Percentiles rank a stretch among this genome's conserved stretches.
These are phyloP conservation scores for Piloderma croceum DNA, from an alignment of 768 basidiomycete species.

Conservation along the genomic window DNA sequence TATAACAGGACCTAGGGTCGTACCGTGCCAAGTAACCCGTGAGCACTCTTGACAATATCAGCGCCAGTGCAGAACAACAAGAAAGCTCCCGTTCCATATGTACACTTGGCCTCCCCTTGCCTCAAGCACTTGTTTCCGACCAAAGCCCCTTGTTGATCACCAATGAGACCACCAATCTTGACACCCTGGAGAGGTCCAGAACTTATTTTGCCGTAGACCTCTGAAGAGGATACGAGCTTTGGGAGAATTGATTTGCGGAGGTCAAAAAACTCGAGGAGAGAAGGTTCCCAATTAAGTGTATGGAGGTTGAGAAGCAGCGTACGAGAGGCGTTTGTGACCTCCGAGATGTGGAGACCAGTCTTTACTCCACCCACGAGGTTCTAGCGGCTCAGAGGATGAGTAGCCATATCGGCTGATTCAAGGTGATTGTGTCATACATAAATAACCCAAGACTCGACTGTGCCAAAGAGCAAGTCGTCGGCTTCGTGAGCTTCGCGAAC, in stretches of 20 bases:
- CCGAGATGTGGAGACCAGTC: slow-evolving; percentile 74
- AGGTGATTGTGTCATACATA: slow-evolving; percentile 51
- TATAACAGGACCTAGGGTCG: slow-evolving; percentile 13
- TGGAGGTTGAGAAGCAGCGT: slow-evolving; percentile 85
- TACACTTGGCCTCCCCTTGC: slow-evolving; percentile 95
- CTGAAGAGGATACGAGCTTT: slow-evolving; percentile 82
- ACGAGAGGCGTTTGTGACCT: slow-evolving; percentile 94
- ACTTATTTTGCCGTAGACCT: slow-evolving; percentile 81
- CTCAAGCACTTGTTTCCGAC: slow-evolving; percentile 92
- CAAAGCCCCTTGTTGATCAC: slow-evolving; percentile 97
- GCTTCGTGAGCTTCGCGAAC: slow-evolving; percentile 74
- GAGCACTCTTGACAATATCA: slow-evolving; percentile 77
- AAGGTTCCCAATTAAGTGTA: slow-evolving; percentile 78
- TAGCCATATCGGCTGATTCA: background rate
- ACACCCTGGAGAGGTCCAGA: slow-evolving; percentile 65
- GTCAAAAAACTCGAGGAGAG: slow-evolving; percentile 82
- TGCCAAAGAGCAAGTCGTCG: slow-evolving; percentile 86
- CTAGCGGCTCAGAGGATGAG: slow-evolving; percentile 29
- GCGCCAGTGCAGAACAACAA: slow-evolving; percentile 90
- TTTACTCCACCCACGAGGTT: slow-evolving; percentile 78
- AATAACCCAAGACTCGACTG: slow-evolving; percentile 94
- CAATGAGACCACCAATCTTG: slow-evolving; percentile 87
- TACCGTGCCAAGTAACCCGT: slow-evolving; percentile 88
- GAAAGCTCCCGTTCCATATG: slow-evolving; percentile 97
- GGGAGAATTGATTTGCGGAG: slow-evolving; percentile 76